These are phyloP conservation scores for Penicillium egyptiacum DNA, from an alignment of 495 filamentous ascomycete genomes.

Conservation along the genomic window DNA sequence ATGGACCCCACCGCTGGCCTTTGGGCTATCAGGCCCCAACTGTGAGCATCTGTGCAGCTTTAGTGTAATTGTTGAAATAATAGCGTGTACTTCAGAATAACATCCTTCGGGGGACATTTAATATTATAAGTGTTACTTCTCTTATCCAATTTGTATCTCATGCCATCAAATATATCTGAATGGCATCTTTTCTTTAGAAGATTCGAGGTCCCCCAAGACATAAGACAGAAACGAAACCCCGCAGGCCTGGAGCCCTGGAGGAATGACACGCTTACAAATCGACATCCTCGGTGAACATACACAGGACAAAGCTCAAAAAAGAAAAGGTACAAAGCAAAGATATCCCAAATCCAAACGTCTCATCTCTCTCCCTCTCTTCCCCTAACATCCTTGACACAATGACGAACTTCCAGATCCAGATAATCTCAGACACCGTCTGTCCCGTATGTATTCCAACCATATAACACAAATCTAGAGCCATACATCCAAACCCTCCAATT, in stretches of 20 bases:
- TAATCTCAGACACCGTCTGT: slow-evolving; percentile 76
- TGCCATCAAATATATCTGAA: not conserved
- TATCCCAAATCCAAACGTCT: not conserved
- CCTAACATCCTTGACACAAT: slow-evolving; percentile 43
- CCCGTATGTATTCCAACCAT: slow-evolving; percentile 49
- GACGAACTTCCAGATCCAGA: slow-evolving; percentile 74
- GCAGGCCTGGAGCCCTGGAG: no score
- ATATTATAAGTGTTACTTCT: no score
- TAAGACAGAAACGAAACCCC: not conserved
- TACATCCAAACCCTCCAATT: slow-evolving; percentile 6
- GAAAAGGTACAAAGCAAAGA: not conserved
- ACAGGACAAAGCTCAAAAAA: not conserved
- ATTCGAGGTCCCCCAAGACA: not conserved
- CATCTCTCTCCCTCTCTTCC: not conserved
- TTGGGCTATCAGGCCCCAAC: not conserved
- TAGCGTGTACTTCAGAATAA: slow-evolving; percentile 4
- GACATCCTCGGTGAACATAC: not conserved
- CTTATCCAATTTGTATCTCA: no score
- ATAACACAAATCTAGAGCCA: slow-evolving; percentile 3
- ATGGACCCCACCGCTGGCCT: not conserved
- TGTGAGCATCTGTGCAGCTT: not conserved
- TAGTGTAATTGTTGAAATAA: not conserved
- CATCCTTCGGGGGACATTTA: not conserved
- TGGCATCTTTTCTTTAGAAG: not conserved
- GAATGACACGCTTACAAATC: slow-evolving; percentile 6